Conservation (phyloP, 1,284 basidiomycete genomes). For the Ustilago hordei region DNA sequence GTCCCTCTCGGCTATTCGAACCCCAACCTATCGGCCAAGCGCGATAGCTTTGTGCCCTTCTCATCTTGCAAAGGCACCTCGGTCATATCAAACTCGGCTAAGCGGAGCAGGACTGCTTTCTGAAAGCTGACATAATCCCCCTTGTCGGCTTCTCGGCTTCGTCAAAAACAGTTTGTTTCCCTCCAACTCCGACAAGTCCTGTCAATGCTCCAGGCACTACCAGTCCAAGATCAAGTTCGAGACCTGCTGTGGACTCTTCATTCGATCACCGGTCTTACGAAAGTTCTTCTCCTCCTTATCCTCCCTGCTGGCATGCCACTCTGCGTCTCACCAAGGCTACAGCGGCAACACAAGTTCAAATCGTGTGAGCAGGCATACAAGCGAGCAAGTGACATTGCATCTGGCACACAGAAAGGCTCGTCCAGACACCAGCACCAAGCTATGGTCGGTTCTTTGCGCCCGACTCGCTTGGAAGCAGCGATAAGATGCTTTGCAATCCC, state of each 20-base stretch:
- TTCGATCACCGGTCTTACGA: not conserved
- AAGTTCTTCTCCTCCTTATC: not conserved
- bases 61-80: not conserved
- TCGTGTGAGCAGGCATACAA: not conserved
- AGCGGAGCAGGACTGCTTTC: not conserved
- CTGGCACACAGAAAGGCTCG: not conserved
- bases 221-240: too few species aligned
- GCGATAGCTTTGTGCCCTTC: not conserved
- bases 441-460: constrained; percentile 1
- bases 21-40: not conserved
- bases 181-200: too few species aligned
- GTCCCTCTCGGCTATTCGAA: not conserved
- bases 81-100: not conserved
- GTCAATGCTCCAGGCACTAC: too few species aligned
- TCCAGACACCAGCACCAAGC: not conserved
- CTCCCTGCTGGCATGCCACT: not conserved
- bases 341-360: not conserved
- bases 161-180: too few species aligned
- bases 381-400: constrained; percentile 7
- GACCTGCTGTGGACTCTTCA: too few species aligned
- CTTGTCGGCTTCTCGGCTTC: too few species aligned
- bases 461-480: not conserved
- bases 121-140: too few species aligned
- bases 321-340: not conserved
- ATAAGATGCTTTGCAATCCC: not conserved